A percentile compares a stretch with the other conserved stretches of the same genome.
phyloP scores from a whole-genome alignment of 129 eudicot genomes.

The Helianthus tuberosus region DNA sequence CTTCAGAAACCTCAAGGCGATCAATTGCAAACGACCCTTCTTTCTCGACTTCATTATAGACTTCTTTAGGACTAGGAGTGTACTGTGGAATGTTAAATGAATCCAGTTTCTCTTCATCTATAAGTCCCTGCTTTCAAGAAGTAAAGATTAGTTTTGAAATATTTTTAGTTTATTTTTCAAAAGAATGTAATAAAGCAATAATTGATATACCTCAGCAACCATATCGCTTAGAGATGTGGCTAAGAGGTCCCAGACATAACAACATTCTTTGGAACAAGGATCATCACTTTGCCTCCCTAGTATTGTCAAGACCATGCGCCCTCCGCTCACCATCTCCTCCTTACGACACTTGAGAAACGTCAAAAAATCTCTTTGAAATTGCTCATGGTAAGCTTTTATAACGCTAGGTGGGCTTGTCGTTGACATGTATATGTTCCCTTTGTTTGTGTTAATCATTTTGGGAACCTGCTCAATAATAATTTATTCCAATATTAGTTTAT shows the following conservation, averaged over 20 bases:
- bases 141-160: not conserved
- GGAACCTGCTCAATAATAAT: slow-evolving; percentile 50
- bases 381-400: too few relatives aligned
- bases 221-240: slow-evolving; percentile 22
- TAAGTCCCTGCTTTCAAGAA: slow-evolving; percentile 25
- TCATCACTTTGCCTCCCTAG: slow-evolving; percentile 61
- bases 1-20: too few relatives aligned
- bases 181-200: not conserved
- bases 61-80: slow-evolving; percentile 30
- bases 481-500: not conserved
- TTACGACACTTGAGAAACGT: slow-evolving; percentile 57
- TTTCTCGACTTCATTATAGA: slow-evolving; percentile 35
- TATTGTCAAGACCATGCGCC: slow-evolving; percentile 78
- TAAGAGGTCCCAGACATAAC: slow-evolving; percentile 65
- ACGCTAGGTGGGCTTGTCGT: too few relatives aligned
- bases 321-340: slow-evolving; percentile 56
- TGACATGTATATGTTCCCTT: slow-evolving; percentile 47
- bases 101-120: slow-evolving; percentile 42
- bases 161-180: not conserved
- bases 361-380: too few relatives aligned
- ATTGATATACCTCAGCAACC: slow-evolving; percentile 44
- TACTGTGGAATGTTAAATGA: slow-evolving; percentile 34
- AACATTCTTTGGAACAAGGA: slow-evolving; percentile 57
- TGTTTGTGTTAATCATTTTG: slow-evolving; percentile 44
- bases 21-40: slow-evolving; percentile 45